Base-by-base conservation (phyloP, 2,329 filamentous ascomycete genomes). In the Geosmithia flava region DNA sequence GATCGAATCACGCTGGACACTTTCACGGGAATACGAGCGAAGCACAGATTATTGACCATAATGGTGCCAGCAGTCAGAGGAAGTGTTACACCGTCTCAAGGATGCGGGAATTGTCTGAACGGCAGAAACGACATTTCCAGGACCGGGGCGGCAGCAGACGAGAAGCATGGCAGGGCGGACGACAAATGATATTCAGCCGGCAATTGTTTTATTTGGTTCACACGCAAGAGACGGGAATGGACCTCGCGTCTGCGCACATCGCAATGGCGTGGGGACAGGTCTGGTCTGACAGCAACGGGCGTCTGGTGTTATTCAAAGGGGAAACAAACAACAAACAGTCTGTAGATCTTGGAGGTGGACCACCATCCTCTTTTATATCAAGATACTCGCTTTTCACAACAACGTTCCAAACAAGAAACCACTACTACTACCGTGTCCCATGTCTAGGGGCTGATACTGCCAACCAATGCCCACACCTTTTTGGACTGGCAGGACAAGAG, bases 271-370 rank as follows among this genome's bases (percentile, higher is more conserved):
- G n/a, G n/a, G 6, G 16, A 19, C 29, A 40, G 11, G n/a, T n/a
- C 23, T 8, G 23, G 23, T 8, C 23, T 20, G 19, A 39, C 43
- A 42, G 44, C 41, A 16, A 49, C 23, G 17, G 47, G 47, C 48
- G 48, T 47, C 44, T 27, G 48, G 48, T 41, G 48, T 49, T 49
- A 40, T 42, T 33, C 13, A 40, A 23, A 48, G 29, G 19, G 20
- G 17, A 27, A 41, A n/a, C 40, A 27, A 11, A 11, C 16, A 11
- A 29, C 27, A 45, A 42, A 47, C 44, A 56, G 52, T 64, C 59
- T 64, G 62, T 65, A 67, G 63, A 65, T 68, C 69, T 70, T 69
- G 64, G 61, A 60, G 62, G 61, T 67, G 62, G 64, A 67, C 60
- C 63, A 70, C 63, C 61, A 65, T 61, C 60, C 61, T 68, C 60